Base-by-base conservation (phyloP, 352 stramenopile genomes). In the Phytopythium helicoides region DNA sequence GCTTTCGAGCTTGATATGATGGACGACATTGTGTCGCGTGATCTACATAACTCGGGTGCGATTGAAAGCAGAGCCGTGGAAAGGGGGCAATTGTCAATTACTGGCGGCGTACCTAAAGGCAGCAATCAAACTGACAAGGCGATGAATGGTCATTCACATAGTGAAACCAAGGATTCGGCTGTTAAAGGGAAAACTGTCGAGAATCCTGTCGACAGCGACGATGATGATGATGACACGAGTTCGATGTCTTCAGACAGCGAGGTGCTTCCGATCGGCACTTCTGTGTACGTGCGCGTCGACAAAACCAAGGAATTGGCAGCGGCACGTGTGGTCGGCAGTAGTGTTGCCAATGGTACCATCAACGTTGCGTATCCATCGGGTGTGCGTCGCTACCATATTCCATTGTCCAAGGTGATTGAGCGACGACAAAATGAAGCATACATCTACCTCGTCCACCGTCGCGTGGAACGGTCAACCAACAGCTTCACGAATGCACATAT, bases 401-500 rank as follows among this genome's bases (percentile, higher is more conserved):
- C 81, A 0, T 42, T 79, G 39, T 71, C 71, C 0, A 87, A 87
- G 50, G 63, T 91, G 19, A 54, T 86, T 4, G 63, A 74, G 31
- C 65, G 78, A 34, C 69, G 59, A 15, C 66, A 73, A 26, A 65
- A 68, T 34, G 71, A 87, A 45, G 80, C 80, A 0, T 87, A 81
- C 35, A 58, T 94, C 14, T 92, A 89, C 40, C 62, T 94, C n/a
- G 85, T 94, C 16, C 85, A 94, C 54, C 85, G 85, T 1, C 73
- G 85, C n/a, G 75, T 94, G 19, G 85, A 94, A 57, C 73, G 81
- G 28, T 89, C 82, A 14, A 86, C 73, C 21, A 81, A 88, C 53
- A 84, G 68, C 38, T 95, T 95, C 54, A 87, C 82, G 23, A 87
- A 92, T 36, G 76, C 81, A 16, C 76, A 92, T 44, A 68, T 92